Evolutionary conservation across 306 rosid genomes (phyloP).

Genomic region (Castanea mollissima): DNA sequence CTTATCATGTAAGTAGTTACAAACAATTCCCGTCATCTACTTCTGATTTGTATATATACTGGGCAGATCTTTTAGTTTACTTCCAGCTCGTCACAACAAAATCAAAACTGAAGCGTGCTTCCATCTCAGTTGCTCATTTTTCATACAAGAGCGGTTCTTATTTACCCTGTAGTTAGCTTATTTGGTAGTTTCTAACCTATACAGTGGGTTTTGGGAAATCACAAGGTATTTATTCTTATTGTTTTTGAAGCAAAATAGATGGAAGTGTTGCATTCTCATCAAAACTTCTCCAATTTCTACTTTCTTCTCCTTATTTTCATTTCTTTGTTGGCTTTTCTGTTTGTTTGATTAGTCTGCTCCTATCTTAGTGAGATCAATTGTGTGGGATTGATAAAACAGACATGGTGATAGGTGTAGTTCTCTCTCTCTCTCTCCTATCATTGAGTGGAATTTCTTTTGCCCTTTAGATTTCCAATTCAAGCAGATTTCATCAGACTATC

Average conservation of each 20-base stretch:
- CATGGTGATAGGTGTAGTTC: neutral
- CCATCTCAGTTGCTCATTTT: neutral
- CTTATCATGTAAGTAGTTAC: neutral
- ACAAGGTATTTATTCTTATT: neutral
- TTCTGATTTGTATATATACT: slow-evolving; percentile 34
- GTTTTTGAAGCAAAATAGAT: neutral
- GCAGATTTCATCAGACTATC: too few species aligned
- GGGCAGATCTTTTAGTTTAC: slow-evolving; percentile 25
- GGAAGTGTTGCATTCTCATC: too few species aligned
- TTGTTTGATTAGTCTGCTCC: neutral
- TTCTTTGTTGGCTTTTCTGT: too few species aligned
- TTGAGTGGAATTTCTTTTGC: too few species aligned
- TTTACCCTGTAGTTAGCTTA: neutral
- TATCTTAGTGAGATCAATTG: too few species aligned
- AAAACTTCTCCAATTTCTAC: too few species aligned
- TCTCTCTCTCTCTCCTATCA: too few species aligned
- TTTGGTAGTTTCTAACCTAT: neutral
- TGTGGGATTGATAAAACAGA: neutral
- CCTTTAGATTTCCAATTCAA: too few species aligned
- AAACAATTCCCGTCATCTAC: slow-evolving; percentile 16
- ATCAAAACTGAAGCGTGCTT: neutral
- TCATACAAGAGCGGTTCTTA: neutral
- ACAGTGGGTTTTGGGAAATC: neutral
- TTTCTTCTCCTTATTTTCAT: too few species aligned
- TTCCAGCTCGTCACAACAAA: neutral